Base-by-base conservation (phyloP, 2,329 filamentous ascomycete species). In the Colletotrichum brevisporum region DNA sequence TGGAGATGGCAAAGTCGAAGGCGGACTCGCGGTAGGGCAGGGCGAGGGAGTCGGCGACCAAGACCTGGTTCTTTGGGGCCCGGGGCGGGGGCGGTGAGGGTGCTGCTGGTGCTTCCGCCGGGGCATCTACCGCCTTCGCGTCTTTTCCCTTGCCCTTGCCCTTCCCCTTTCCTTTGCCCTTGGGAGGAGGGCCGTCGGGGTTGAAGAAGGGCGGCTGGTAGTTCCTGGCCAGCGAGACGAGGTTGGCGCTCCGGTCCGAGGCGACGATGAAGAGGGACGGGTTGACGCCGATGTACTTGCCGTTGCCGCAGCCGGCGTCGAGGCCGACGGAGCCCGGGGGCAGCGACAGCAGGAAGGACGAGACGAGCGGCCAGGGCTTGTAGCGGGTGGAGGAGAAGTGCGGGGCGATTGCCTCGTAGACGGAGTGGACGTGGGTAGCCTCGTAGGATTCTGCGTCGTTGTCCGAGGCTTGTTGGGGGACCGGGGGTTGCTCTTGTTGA, bases 241-340 rank as follows among this genome's bases (percentile, higher is more conserved):
- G 85, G 65, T 85, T 82, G 26, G 83, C 85, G 75, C 89, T 97
- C 84, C 94, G 89, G 83, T 98, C 96, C 64, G 92, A 95, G 66
- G 90, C 95, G 68, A 98, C 79, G 62, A 98, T 91, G 82, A 93
- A 94, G 56, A 97, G 82, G 74, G 89, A 82, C 24, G 85, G 86
- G 81, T 97, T 97, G 66, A 97, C 92, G 69, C 88, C 84, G 70
- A 98, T 84, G 79, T 98, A 98, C 85, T 98, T 98, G 74, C 96
- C 96, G 82, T 99, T 99, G 69, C 96, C 96, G 81, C 96, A 98
- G 70, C 96, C 96, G 65, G 98, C 86, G 80, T 99, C 96, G 39
- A 97, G 86, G 10, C 96, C 96, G 64, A 98, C 82, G 57, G 93
- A 88, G 27, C 95, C 95, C 13, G 90, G 82, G 0, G 85, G 78